phyloP scores from a whole-genome alignment of 2,329 filamentous ascomycete genomes.

The Didymella exigua region DNA sequence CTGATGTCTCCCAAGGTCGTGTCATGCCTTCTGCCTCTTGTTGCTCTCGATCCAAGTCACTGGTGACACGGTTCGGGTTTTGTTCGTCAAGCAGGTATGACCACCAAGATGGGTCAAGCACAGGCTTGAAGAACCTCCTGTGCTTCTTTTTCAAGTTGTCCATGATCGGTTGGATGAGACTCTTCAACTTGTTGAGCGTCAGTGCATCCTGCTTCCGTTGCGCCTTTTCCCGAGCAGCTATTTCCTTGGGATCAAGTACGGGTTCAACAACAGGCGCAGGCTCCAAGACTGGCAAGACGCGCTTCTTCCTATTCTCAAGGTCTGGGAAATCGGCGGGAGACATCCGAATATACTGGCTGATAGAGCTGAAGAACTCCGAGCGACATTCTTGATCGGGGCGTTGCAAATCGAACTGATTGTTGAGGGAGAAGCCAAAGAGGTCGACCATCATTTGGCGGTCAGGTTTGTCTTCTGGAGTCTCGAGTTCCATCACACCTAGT shows the following conservation, averaged over 20 bases:
- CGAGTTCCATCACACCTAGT: conserved; percentile 79
- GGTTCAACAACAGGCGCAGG: conserved; percentile 65
- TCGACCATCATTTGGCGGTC: conserved; percentile 70
- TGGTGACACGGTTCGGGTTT: conserved; percentile 69
- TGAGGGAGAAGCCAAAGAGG: conserved; percentile 83
- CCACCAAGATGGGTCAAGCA: conserved; percentile 73
- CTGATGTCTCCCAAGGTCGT: conserved; percentile 78
- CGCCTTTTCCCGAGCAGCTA: conserved; percentile 79
- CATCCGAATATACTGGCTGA: conserved; percentile 78
- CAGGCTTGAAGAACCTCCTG: conserved; percentile 81
- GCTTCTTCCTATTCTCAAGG: conserved; percentile 81
- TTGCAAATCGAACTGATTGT: conserved; percentile 73
- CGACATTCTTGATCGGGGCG: conserved; percentile 71
- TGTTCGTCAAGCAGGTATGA: conserved; percentile 84
- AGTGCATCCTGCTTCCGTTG: conserved; percentile 84
- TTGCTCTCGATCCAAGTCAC: conserved; percentile 63
- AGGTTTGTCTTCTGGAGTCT: conserved; percentile 61
- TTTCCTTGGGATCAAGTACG: conserved; percentile 62
- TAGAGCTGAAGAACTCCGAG: conserved; percentile 76
- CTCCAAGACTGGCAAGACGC: conserved; percentile 77
- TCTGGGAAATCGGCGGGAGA: conserved; percentile 86
- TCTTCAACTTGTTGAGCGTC: conserved; percentile 83
- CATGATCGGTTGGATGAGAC: conserved; percentile 91
- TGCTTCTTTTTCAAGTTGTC: conserved; percentile 92
- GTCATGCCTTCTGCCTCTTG: conserved; percentile 60